Base-by-base conservation (phyloP, 2,329 filamentous ascomycete genomes). In the Domatiomyces catenatus region DNA sequence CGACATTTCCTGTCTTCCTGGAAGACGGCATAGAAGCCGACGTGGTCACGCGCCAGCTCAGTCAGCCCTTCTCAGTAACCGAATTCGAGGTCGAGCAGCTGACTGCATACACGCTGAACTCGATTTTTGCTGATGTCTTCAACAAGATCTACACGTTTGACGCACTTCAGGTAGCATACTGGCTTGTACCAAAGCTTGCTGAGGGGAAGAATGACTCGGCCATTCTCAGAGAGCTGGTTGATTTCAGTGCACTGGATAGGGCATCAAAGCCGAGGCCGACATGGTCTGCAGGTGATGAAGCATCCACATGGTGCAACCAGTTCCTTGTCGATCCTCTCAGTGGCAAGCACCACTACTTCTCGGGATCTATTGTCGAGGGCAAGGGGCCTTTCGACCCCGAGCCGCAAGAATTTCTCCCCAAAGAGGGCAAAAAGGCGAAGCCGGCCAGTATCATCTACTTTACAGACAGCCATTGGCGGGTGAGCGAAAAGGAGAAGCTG, bases 101-200 rank as follows among this genome's bases (percentile, higher is more conserved):
- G n/a, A 80, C 79, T 0, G 66, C 64, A 0, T 94, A 92, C 62
- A 94, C 86, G 0, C 68, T 93, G 42, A 74, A 76, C 3, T 56
- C 52, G 36, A 66, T 93, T 0, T 95, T 93, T 64, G 69, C 77
- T 15, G 87, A 96, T 58, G 71, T 95, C 0, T 96, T 94, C 69
- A 90, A 88, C 65, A 98, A 98, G 64, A 73, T 74, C 2, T 98
- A 86, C 60, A 79, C 84, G 47, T 70, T 76, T 0, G 72, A 79
- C 15, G 58, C 71, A 0, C 66, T 73, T 0, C 79, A 81, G 24
- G 75, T 94, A 63, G 83, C 88, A 0, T 98, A 95, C 65, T 94
- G 88, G 70, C 62, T 95, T 12, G 84, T 80, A 0, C 90, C 92
- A 47, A 17, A 18, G 39, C 49, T 50, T 8, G 17, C 44, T 8